A percentile compares a stretch with the other conserved stretches of the same genome.
Evolutionary conservation across 805 yeast species (phyloP).

Genomic region (Barnettozyma pratensis): DNA sequence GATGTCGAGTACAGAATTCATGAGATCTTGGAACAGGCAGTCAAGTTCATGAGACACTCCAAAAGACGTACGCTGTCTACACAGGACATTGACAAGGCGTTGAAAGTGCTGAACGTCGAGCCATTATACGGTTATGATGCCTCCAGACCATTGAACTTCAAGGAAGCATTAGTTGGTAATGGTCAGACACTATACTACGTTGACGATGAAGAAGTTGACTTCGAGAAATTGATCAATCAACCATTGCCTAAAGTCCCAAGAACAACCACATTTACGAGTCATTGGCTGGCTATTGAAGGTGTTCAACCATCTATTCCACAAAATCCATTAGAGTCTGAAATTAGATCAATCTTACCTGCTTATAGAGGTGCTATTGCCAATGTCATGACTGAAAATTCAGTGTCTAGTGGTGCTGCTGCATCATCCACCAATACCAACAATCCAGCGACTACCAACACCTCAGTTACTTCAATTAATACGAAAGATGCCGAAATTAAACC

Average conservation of each 20-base stretch:
- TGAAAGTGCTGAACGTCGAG: constrained; percentile 84
- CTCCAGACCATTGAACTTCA: constrained; percentile 63
- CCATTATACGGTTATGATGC: constrained; percentile 88
- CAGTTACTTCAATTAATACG: constrained; percentile 4
- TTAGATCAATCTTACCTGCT: constrained; percentile 69
- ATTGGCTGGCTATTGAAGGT: constrained; percentile 98
- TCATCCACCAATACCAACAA: constrained; percentile 7
- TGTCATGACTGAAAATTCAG: constrained; percentile 43
- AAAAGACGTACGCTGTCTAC: constrained; percentile 80
- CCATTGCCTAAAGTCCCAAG: constrained; percentile 96
- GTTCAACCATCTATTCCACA: constrained; percentile 97
- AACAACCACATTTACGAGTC: constrained; percentile 87
- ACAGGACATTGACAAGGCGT: constrained; percentile 74
- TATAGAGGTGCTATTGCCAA: constrained; percentile 79
- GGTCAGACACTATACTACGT: constrained; percentile 92
- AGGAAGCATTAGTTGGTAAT: constrained; percentile 83
- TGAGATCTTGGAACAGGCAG: constrained; percentile 92
- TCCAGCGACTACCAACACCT: constrained; percentile 1
- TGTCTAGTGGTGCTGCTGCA: constrained; percentile 26
- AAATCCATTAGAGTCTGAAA: constrained; percentile 78
- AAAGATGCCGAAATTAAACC: constrained; percentile 71
- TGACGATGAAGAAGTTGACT: constrained; percentile 90
- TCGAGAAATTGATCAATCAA: constrained; percentile 87
- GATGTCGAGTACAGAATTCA: constrained; percentile 97
- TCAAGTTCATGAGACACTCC: constrained; percentile 92